Percentiles rank a stretch among this genome's conserved stretches.
Conservation (phyloP, 192 early-diverging fungal genomes). For the Piromyces finnis region DNA sequence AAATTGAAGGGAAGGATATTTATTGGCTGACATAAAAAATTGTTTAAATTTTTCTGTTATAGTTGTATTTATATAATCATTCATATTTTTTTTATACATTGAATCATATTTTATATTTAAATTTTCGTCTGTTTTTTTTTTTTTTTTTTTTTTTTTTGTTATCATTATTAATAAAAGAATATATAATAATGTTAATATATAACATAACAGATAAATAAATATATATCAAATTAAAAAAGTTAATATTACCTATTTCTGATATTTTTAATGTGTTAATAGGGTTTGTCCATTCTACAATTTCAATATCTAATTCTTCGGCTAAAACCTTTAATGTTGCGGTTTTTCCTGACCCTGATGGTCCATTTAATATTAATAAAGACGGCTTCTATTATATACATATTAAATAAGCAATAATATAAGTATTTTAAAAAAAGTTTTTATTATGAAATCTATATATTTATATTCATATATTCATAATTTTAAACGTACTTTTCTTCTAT, state of each 20-base stretch:
- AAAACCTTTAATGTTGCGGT: slow-evolving; percentile 34
- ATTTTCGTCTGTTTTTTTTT: not conserved
- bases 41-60: not conserved
- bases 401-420: too few relatives aligned
- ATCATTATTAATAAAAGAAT: too few relatives aligned
- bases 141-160: too few relatives aligned
- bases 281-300: slow-evolving; percentile 46
- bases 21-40: not conserved
- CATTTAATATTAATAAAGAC: slow-evolving; percentile 29
- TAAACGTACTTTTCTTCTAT: not conserved
- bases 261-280: slow-evolving; percentile 10
- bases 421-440: too few relatives aligned
- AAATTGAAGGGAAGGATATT: not conserved
- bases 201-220: too few relatives aligned
- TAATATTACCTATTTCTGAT: not conserved
- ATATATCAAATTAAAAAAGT: too few relatives aligned
- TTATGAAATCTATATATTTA: too few relatives aligned
- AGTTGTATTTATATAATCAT: not conserved
- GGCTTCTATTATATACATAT: not conserved
- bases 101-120: not conserved
- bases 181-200: too few relatives aligned
- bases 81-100: not conserved
- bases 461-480: not conserved
- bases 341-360: slow-evolving; percentile 47
- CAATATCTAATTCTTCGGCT: slow-evolving; percentile 23